These are phyloP conservation scores for Fusarium palustre DNA, from an alignment of 2,329 filamentous ascomycete genomes.

Conservation along the genomic window DNA sequence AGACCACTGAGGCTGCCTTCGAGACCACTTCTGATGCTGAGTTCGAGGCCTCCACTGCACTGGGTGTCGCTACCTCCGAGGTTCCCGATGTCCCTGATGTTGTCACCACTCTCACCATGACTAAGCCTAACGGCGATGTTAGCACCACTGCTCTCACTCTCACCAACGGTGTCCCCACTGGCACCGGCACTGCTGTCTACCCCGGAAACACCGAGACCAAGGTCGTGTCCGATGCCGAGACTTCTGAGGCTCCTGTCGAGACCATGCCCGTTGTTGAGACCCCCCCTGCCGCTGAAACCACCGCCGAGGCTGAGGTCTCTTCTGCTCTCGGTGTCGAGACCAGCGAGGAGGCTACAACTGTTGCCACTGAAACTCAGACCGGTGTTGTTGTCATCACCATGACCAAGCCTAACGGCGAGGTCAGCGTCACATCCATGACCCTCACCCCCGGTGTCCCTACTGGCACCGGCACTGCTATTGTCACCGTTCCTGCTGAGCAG, in stretches of 20 bases:
- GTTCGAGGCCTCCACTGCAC: conserved; percentile 17
- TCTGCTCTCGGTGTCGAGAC: conserved; percentile 20
- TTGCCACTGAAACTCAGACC: conserved; percentile 3
- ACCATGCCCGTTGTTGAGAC: conserved; percentile 12
- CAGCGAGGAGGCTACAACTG: conserved; percentile 17
- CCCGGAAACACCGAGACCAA: conserved; percentile 12
- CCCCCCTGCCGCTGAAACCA: not conserved
- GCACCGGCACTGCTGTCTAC: conserved; percentile 29
- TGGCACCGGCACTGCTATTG: conserved; percentile 24
- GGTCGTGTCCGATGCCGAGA: conserved; percentile 12
- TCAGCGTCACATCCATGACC: conserved; percentile 31
- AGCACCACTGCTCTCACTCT: conserved; percentile 30
- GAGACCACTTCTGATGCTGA: conserved; percentile 27
- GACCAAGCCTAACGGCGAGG: conserved; percentile 35
- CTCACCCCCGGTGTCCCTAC: conserved; percentile 29
- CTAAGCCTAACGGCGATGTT: conserved; percentile 35
- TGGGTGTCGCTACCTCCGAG: conserved; percentile 34
- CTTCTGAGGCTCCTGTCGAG: conserved; percentile 11
- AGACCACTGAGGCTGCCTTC: conserved; percentile 18
- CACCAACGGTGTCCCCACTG: conserved; percentile 27
- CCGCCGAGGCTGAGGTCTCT: not conserved
- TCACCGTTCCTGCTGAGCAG: conserved; percentile 23
- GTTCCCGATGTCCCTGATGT: conserved; percentile 11
- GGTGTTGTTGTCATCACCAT: conserved; percentile 32
- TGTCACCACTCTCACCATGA: conserved; percentile 35